Percentiles rank a stretch among this genome's conserved stretches.
Evolutionary conservation across 163 green algal species (phyloP).

Genomic region (Scenedesmus sp.): DNA sequence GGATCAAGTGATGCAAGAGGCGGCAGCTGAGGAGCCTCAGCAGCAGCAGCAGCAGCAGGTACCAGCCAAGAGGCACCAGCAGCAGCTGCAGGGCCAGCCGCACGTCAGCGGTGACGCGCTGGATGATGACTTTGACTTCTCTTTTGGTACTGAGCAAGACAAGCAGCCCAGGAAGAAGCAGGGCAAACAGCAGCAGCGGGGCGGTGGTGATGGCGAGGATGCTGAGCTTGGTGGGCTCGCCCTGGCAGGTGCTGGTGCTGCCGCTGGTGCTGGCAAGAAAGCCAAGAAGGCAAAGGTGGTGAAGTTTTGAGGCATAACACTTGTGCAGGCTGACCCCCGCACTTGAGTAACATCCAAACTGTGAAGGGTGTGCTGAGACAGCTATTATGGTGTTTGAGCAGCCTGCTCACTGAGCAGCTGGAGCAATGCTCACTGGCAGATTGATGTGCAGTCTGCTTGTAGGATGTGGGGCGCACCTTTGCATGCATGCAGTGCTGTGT

Average conservation of each 20-base stretch:
- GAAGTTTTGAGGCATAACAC: conserved; percentile 22
- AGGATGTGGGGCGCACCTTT: no score
- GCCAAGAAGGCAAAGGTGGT: conserved; percentile 41
- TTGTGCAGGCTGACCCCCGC: no score
- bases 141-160: background rate
- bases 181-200: background rate
- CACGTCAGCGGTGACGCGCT: conserved; percentile 27
- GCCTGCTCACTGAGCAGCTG: no score
- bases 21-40: background rate
- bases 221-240: no score
- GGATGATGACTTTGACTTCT: conserved; percentile 48
- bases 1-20: background rate
- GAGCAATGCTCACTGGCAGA: no score
- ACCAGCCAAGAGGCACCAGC: conserved; percentile 22
- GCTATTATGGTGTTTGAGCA: no score
- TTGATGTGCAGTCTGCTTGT: no score
- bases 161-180: background rate
- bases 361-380: no score
- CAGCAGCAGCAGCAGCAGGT: conserved; percentile 14
- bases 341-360: no score
- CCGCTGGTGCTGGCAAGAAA: conserved; percentile 1
- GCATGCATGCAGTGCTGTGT: no score
- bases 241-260: background rate
- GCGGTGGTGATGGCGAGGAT: background rate
- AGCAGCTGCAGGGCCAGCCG: conserved; percentile 2